Base-by-base conservation (phyloP, 345 rosid genomes). In the Psidium guajava region DNA sequence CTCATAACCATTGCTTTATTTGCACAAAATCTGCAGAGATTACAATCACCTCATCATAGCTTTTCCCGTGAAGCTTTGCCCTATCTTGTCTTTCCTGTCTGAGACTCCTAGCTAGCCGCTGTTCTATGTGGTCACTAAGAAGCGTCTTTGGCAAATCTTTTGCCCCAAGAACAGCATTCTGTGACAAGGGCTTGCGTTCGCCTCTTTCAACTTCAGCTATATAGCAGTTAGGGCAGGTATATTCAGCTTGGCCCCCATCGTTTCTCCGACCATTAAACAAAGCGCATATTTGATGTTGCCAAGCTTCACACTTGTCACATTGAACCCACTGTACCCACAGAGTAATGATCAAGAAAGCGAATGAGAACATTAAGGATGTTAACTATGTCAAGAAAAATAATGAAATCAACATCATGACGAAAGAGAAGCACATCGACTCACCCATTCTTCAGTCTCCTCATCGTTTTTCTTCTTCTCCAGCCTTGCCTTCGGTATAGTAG, bases 241-340 rank as follows among this genome's bases (percentile, higher is more conserved):
- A 98, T 85, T 98, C 99, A 89, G 99, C 99, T 90, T 96, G 98
- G 42, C 99, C 99, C 80, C 99, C 99, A 81, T 98, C 99, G 92
- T 98, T 98, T 91, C 99, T 91, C 88, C 99, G 90, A 84, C 99
- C 99, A 91, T 98, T 98, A 90, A 98, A 98, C 85, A 98, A 88
- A 88, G 98, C 98, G 89, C 99, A 98, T 56, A 98, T 98, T 88
- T 98, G 99, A 91, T 98, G 99, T 91, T 98, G 99, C 99, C 99
- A 98, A 51, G 95, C 95, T 89, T 98, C 98, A 89, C 99, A 98
- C 87, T 98, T 98, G 93, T 98, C 99, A 92, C 99, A 98, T 87
- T 97, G 99, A 88, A 97, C 99, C 99, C 99, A 97, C 99, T 97
- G 94, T 90, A 90, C 27, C 80, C 80, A 64, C 2, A 69, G 80